phyloP scores from a whole-genome alignment of 257 asterid species.

The Solanum ossicruentum region DNA sequence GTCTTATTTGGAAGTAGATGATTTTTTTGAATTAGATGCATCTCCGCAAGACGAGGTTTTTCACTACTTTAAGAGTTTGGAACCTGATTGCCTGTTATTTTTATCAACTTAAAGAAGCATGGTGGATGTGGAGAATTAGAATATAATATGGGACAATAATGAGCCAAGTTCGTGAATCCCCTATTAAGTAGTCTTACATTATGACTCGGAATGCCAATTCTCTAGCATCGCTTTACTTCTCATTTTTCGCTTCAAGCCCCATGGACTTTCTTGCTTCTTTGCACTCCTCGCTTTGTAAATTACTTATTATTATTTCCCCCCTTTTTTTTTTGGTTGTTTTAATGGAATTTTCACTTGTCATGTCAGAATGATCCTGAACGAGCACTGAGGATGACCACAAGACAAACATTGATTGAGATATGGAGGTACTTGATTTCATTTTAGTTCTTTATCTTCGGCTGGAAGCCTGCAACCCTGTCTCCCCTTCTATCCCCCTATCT shows the following conservation, averaged over 20 bases:
- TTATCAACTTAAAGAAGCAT: background rate
- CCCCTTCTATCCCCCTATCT: background rate
- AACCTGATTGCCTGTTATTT: background rate
- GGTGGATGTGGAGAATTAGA: background rate
- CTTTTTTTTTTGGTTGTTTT: background rate
- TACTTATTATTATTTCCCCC: background rate
- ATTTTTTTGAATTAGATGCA: background rate
- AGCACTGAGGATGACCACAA: constrained; percentile 54
- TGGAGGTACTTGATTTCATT: constrained; percentile 44
- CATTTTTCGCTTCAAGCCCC: background rate
- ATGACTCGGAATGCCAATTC: background rate
- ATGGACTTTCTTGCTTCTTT: background rate
- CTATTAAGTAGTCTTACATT: background rate
- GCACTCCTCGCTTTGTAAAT: background rate
- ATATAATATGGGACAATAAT: background rate
- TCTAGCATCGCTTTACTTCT: background rate
- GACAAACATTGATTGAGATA: constrained; percentile 52
- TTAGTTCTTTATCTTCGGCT: background rate
- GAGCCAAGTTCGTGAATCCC: background rate
- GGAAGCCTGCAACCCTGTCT: background rate
- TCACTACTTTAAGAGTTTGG: background rate
- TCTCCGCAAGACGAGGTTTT: background rate
- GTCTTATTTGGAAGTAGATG: background rate
- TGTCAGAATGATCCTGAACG: constrained; percentile 60
- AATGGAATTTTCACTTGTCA: background rate